phyloP scores from a whole-genome alignment of 75 land plant species.

The Adiantum capillusveneris region DNA sequence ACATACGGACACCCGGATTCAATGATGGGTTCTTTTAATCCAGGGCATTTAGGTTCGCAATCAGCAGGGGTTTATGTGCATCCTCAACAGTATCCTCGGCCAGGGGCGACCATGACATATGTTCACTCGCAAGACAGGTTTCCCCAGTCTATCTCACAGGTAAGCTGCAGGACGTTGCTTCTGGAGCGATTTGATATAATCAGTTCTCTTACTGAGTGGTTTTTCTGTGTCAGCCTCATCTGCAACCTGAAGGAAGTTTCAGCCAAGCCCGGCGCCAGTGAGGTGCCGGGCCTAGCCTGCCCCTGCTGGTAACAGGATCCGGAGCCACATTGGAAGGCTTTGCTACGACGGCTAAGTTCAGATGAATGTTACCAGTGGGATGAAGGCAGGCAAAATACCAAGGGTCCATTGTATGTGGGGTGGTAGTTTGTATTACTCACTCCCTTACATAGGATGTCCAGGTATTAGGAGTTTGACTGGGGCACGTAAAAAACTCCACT shows the following conservation, averaged over 20 bases:
- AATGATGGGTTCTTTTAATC: slow-evolving; percentile 59
- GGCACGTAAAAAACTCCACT: too few species aligned
- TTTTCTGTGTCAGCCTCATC: slow-evolving; percentile 23
- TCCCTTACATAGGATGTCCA: too few species aligned
- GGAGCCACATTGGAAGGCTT: background rate
- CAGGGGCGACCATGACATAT: slow-evolving; percentile 59
- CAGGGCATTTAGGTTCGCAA: slow-evolving; percentile 42
- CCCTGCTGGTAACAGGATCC: slow-evolving; percentile 15
- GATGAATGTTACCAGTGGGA: background rate
- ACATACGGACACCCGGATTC: slow-evolving; percentile 57
- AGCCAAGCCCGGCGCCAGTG: slow-evolving; percentile 41
- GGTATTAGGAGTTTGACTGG: too few species aligned
- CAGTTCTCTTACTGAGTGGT: background rate
- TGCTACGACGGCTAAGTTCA: background rate
- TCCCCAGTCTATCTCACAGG: slow-evolving; percentile 68
- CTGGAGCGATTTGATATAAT: background rate
- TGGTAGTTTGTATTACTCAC: too few species aligned
- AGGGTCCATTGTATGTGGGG: background rate
- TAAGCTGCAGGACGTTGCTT: slow-evolving; percentile 11
- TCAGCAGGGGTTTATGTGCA: slow-evolving; percentile 54
- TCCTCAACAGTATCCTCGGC: slow-evolving; percentile 66
- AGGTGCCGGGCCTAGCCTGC: slow-evolving; percentile 42
- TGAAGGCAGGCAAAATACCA: slow-evolving; percentile 1
- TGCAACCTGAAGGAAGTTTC: slow-evolving; percentile 38
- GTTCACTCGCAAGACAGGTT: slow-evolving; percentile 55